Percentiles rank a stretch among this genome's conserved stretches.
Conservation (phyloP, 2,329 filamentous ascomycete genomes). For the Arthroderma sp. region DNA sequence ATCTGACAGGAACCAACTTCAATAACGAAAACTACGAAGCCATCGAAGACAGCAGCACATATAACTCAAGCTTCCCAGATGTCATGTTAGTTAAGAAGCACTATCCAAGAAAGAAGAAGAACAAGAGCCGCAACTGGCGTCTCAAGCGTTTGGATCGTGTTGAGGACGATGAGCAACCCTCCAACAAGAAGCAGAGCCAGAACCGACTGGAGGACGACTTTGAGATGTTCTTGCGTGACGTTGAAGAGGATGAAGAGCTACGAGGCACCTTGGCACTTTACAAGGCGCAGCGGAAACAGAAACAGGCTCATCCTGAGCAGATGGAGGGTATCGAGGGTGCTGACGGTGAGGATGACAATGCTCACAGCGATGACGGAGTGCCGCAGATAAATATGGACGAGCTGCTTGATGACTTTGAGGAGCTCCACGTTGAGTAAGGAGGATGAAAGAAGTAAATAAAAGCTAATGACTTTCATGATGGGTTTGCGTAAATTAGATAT, state of each 20-base stretch:
- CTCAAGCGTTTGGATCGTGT: constrained; percentile 88
- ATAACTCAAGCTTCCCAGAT: constrained; percentile 70
- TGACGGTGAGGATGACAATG: constrained; percentile 43
- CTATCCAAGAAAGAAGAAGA: constrained; percentile 76
- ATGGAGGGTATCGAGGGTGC: constrained; percentile 33
- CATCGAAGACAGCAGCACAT: constrained; percentile 63
- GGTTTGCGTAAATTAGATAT: no score
- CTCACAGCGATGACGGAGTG: constrained; percentile 49
- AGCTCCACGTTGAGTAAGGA: constrained; percentile 51
- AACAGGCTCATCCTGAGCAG: constrained; percentile 29
- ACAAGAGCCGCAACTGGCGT: constrained; percentile 75
- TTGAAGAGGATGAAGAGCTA: constrained; percentile 88
- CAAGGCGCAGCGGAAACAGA: constrained; percentile 50
- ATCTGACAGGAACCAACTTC: constrained; percentile 78
- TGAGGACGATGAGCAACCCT: constrained; percentile 46
- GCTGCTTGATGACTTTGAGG: constrained; percentile 84
- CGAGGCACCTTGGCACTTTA: constrained; percentile 75
- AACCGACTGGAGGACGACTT: constrained; percentile 91
- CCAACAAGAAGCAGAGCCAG: constrained; percentile 45
- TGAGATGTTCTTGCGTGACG: constrained; percentile 91
- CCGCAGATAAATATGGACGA: constrained; percentile 67
- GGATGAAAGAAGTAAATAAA: background rate
- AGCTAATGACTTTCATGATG: background rate
- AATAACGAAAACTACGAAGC: constrained; percentile 79
- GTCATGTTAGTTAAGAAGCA: constrained; percentile 95